A percentile compares a stretch with the other conserved stretches of the same genome.
Evolutionary conservation across 2,329 filamentous ascomycete species (phyloP).

Genomic region (Anthostomella pinea): DNA sequence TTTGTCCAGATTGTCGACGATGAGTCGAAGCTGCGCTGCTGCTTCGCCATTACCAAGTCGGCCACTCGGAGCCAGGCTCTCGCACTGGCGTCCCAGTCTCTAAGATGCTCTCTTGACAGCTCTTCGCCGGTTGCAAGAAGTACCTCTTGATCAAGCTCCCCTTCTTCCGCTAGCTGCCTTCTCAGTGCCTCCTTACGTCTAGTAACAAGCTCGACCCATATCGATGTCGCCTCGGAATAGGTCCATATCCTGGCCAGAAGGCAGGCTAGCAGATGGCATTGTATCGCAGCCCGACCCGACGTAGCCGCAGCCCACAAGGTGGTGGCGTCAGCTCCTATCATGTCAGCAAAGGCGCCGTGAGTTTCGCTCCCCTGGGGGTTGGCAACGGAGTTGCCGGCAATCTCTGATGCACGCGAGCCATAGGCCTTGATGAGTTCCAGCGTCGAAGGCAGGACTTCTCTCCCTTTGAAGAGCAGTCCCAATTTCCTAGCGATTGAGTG

Average conservation of each 20-base stretch:
- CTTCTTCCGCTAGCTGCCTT: slow-evolving; percentile 1
- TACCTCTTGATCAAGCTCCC: not conserved
- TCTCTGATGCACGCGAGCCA: slow-evolving; percentile 12
- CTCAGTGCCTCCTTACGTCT: slow-evolving; percentile 1
- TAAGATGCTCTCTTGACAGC: slow-evolving; percentile 1
- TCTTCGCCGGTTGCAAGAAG: not conserved
- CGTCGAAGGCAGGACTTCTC: slow-evolving; percentile 3
- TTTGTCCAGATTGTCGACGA: slow-evolving; percentile 28
- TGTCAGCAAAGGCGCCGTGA: slow-evolving; percentile 5
- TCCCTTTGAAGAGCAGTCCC: slow-evolving; percentile 9
- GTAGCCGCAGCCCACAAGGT: slow-evolving; percentile 18
- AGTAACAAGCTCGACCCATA: slow-evolving; percentile 17
- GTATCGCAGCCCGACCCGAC: slow-evolving; percentile 12
- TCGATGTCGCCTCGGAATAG: slow-evolving; percentile 11
- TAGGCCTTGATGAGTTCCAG: slow-evolving; percentile 14
- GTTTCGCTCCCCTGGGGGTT: slow-evolving; percentile 4
- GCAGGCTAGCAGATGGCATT: slow-evolving; percentile 16
- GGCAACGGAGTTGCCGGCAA: slow-evolving; percentile 4
- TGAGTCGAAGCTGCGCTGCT: slow-evolving; percentile 29
- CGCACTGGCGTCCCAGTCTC: slow-evolving; percentile 36
- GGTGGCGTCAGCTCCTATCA: slow-evolving; percentile 14
- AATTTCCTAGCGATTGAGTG: slow-evolving; percentile 10
- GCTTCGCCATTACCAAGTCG: slow-evolving; percentile 22
- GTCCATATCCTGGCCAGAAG: slow-evolving; percentile 17
- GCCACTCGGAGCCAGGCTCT: slow-evolving; percentile 36